A percentile compares a stretch with the other conserved stretches of the same genome.
Evolutionary conservation across 208 protist genomes (phyloP).

Genomic region (Leishmania lainsoni): DNA sequence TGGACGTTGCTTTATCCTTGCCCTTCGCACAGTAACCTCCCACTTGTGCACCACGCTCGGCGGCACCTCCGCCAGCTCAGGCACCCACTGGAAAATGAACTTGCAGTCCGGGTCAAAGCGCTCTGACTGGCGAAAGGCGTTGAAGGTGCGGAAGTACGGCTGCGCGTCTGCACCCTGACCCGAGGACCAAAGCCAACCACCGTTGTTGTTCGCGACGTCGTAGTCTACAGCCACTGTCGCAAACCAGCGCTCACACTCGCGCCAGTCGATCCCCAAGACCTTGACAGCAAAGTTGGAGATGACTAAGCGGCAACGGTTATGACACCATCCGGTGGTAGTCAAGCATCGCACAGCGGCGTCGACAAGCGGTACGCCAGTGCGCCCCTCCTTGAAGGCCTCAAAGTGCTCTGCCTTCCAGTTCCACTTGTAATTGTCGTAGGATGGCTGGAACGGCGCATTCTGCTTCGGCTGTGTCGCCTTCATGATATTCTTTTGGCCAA

Average conservation of each 20-base stretch:
- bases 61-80: slow-evolving; percentile 64
- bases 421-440: slow-evolving; percentile 66
- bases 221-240: slow-evolving; percentile 86
- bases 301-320: slow-evolving; percentile 78
- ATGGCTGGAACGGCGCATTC: slow-evolving; percentile 69
- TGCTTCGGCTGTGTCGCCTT: slow-evolving; percentile 13
- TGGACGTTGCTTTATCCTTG: slow-evolving; percentile 3
- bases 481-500: slow-evolving; percentile 18
- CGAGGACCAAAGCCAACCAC: slow-evolving; percentile 82
- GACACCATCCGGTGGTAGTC: slow-evolving; percentile 76
- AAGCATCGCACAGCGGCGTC: slow-evolving; percentile 94
- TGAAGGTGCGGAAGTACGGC: slow-evolving; percentile 87
- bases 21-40: slow-evolving; percentile 59
- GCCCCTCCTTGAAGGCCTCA: slow-evolving; percentile 69
- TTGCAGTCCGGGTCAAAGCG: slow-evolving; percentile 60
- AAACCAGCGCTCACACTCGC: slow-evolving; percentile 88
- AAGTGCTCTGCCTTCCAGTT: slow-evolving; percentile 59
- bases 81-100: slow-evolving; percentile 79
- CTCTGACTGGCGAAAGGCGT: slow-evolving; percentile 70
- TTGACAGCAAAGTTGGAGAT: slow-evolving; percentile 91
- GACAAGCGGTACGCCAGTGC: slow-evolving; percentile 91
- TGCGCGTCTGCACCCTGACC: slow-evolving; percentile 78
- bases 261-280: slow-evolving; percentile 90
- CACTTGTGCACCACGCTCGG: slow-evolving; percentile 63
- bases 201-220: slow-evolving; percentile 87